phyloP scores from a whole-genome alignment of 768 basidiomycete genomes.

The Phanerochaete sordida region DNA sequence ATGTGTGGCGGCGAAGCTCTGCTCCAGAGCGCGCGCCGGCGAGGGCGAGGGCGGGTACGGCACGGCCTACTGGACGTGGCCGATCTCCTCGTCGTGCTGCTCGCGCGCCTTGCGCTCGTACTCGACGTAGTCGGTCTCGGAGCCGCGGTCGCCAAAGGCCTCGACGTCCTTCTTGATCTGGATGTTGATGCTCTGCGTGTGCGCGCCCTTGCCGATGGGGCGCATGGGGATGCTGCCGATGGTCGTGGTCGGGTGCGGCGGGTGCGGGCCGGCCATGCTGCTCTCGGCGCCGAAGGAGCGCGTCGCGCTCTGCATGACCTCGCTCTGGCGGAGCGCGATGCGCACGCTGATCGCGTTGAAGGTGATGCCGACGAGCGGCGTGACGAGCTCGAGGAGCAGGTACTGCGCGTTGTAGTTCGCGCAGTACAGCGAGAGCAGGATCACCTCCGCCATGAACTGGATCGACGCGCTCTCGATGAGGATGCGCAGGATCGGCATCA shows the following conservation, averaged over 20 bases:
- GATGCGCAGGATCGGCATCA: constrained; percentile 17
- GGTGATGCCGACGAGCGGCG: constrained; percentile 16
- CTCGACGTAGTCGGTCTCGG: neutral
- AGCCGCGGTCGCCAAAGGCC: constrained; percentile 8
- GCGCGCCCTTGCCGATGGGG: neutral
- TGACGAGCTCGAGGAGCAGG: constrained; percentile 13
- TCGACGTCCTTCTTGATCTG: constrained; percentile 15
- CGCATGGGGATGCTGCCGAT: constrained; percentile 14
- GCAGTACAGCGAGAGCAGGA: constrained; percentile 13
- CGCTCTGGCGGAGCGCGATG: constrained; percentile 12
- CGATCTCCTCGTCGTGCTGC: constrained; percentile 9
- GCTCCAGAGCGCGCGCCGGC: too few species aligned
- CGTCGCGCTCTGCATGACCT: neutral
- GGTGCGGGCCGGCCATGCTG: neutral
- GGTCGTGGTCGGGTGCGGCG: constrained; percentile 1
- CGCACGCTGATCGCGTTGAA: constrained; percentile 17
- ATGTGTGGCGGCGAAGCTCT: neutral
- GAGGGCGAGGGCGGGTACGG: too few species aligned
- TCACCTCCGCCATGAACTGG: constrained; percentile 12
- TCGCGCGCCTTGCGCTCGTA: neutral
- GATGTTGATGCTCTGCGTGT: constrained; percentile 9
- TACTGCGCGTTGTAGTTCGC: constrained; percentile 16
- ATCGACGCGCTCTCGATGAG: constrained; percentile 12
- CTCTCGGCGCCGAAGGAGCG: neutral
- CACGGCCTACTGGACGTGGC: constrained; percentile 2